Conservation (phyloP, 1,284 basidiomycete genomes). For the Thecaphora frezii region DNA sequence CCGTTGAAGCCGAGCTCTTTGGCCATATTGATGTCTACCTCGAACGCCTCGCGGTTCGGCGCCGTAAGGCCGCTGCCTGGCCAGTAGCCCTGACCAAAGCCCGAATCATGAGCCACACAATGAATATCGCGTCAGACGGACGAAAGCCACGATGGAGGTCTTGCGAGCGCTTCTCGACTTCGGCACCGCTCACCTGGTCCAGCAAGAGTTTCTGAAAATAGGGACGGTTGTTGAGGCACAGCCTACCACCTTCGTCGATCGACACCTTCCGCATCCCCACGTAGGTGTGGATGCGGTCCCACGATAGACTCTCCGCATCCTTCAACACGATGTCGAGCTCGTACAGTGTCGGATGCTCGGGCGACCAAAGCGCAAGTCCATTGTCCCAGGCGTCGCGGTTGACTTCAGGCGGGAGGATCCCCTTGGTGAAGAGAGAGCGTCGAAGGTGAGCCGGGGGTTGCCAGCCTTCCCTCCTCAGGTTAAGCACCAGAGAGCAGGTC, state of each 20-base stretch:
- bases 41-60: slow-evolving; percentile 10
- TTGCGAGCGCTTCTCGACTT: not conserved
- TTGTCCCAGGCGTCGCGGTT: slow-evolving; percentile 34
- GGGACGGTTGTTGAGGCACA: slow-evolving; percentile 39
- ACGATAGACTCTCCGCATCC: not conserved
- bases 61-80: slow-evolving; percentile 21
- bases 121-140: too few relatives aligned
- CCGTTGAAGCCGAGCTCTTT: slow-evolving; percentile 42
- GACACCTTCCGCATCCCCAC: slow-evolving; percentile 45
- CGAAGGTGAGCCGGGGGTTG: slow-evolving; percentile 14
- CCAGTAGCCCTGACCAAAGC: slow-evolving; percentile 43
- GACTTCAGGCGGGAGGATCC: slow-evolving; percentile 18
- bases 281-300: slow-evolving; percentile 28
- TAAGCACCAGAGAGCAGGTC: slow-evolving; percentile 13
- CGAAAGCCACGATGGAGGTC: too few relatives aligned
- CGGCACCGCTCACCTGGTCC: slow-evolving; percentile 12
- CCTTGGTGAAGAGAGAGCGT: slow-evolving; percentile 6
- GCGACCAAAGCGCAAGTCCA: slow-evolving; percentile 35
- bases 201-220: slow-evolving; percentile 38
- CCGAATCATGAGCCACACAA: too few relatives aligned
- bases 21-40: slow-evolving; percentile 26
- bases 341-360: slow-evolving; percentile 35
- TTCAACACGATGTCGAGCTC: slow-evolving; percentile 15
- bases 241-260: slow-evolving; percentile 24
- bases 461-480: slow-evolving; percentile 11